These are phyloP conservation scores for Primulina tabacum DNA, from an alignment of 257 asterid species.

Conservation along the genomic window DNA sequence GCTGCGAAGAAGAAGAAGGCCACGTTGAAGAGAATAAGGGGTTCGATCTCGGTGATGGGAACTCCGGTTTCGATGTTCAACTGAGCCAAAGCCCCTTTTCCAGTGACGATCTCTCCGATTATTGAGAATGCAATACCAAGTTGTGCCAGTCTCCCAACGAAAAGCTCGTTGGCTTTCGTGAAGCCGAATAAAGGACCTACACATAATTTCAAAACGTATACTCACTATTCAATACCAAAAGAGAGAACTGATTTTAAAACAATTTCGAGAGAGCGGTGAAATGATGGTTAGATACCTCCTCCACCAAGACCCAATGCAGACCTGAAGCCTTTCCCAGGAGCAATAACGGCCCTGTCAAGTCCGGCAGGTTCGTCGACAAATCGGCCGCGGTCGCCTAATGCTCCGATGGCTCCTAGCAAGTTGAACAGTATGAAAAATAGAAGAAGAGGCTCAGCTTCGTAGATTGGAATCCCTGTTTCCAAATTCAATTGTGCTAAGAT, in stretches of 20 bases:
- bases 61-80: slow-evolving; percentile 54
- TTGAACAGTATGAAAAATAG: slow-evolving; percentile 3
- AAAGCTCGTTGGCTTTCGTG: slow-evolving; percentile 53
- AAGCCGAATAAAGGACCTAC: slow-evolving; percentile 51
- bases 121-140: slow-evolving; percentile 12
- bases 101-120: slow-evolving; percentile 53
- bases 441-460: slow-evolving; percentile 58
- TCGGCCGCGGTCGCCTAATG: slow-evolving; percentile 88
- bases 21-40: slow-evolving; percentile 47
- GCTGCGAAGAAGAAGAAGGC: slow-evolving; percentile 53
- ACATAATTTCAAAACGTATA: not conserved
- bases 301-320: slow-evolving; percentile 70
- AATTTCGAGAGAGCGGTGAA: not conserved
- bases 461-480: slow-evolving; percentile 92
- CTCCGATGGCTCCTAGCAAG: slow-evolving; percentile 96
- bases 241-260: too few species aligned
- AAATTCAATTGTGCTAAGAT: slow-evolving; percentile 44
- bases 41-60: slow-evolving; percentile 46
- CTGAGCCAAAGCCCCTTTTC: slow-evolving; percentile 54
- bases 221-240: not conserved
- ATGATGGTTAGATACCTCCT: slow-evolving; percentile 34
- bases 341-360: slow-evolving; percentile 61
- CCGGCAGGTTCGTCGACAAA: slow-evolving; percentile 82
- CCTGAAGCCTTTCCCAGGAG: slow-evolving; percentile 73
- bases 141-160: slow-evolving; percentile 47